phyloP scores from a whole-genome alignment of 306 rosid genomes.

The Lathyrus tuberosus region DNA sequence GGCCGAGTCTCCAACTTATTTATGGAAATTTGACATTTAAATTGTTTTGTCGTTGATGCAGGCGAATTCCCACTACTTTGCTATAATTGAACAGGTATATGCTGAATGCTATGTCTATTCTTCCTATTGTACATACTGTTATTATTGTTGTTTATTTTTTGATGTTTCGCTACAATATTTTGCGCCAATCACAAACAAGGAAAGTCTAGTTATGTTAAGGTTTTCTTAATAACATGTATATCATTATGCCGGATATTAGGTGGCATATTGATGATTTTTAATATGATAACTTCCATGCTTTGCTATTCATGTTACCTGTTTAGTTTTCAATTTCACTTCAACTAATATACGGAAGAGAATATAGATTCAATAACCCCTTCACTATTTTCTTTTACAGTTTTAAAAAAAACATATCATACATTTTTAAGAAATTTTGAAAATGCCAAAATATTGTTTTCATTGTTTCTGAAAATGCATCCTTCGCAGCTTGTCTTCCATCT shows the following conservation, averaged over 20 bases:
- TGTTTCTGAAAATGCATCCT: neutral
- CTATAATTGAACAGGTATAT: conserved; percentile 98
- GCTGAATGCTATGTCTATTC: conserved; percentile 39
- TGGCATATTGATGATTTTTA: conserved; percentile 22
- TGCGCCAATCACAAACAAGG: neutral
- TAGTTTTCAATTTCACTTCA: neutral
- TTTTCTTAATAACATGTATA: conserved; percentile 10
- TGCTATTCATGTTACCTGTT: neutral
- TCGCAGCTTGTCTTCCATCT: neutral
- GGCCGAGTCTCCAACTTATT: neutral
- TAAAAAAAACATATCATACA: neutral
- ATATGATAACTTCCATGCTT: conserved; percentile 14
- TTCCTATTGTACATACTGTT: conserved; percentile 9
- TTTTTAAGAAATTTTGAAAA: neutral
- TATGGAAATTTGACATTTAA: conserved; percentile 39
- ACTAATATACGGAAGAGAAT: neutral
- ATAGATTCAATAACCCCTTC: neutral
- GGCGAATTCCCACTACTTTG: conserved; percentile 95
- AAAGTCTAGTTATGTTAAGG: conserved; percentile 22
- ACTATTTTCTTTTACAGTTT: neutral
- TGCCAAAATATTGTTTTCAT: neutral
- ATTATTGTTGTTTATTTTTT: neutral
- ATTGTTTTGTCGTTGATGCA: conserved; percentile 55
- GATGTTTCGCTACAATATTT: conserved; percentile 12
- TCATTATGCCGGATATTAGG: neutral